These are phyloP conservation scores for Pythium rishiriense DNA, from an alignment of 352 stramenopile genomes.

Conservation along the genomic window DNA sequence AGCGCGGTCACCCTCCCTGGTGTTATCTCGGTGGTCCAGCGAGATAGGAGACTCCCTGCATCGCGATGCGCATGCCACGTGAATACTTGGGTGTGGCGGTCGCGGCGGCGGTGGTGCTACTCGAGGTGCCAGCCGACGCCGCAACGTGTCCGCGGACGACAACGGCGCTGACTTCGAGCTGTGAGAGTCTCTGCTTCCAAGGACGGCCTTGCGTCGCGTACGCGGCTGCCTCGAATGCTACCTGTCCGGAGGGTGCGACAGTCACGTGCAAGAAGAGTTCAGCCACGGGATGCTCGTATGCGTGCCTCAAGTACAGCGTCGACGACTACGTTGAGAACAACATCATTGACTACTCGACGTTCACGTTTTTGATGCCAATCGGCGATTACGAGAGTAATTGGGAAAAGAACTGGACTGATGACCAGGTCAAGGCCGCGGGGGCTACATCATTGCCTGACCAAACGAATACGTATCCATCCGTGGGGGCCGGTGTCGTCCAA, in stretches of 20 bases:
- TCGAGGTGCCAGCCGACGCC: not conserved
- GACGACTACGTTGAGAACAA: conserved; percentile 48
- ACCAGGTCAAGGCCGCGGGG: conserved; percentile 17
- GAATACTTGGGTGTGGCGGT: not conserved
- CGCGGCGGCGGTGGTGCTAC: not conserved
- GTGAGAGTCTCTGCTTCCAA: conserved; percentile 47
- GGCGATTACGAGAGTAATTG: conserved; percentile 42
- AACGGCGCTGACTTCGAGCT: conserved; percentile 54
- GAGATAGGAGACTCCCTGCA: not conserved
- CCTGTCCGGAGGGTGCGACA: not conserved
- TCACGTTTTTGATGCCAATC: conserved; percentile 66
- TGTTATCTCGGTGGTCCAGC: not conserved
- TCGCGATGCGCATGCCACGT: not conserved
- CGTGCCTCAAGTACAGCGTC: conserved; percentile 47
- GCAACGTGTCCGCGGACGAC: conserved; percentile 40
- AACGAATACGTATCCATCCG: conserved; percentile 20
- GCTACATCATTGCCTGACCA: conserved; percentile 13
- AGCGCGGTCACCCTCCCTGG: not conserved
- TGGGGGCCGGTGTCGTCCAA: conserved; percentile 14
- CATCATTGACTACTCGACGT: conserved; percentile 45
- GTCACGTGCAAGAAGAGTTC: conserved; percentile 13
- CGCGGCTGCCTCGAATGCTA: conserved; percentile 11
- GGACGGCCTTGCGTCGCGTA: conserved; percentile 59
- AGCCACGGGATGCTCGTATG: conserved; percentile 37
- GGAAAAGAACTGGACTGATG: conserved; percentile 41